phyloP scores from a whole-genome alignment of 441 rosid species.

The Populus hybrid region DNA sequence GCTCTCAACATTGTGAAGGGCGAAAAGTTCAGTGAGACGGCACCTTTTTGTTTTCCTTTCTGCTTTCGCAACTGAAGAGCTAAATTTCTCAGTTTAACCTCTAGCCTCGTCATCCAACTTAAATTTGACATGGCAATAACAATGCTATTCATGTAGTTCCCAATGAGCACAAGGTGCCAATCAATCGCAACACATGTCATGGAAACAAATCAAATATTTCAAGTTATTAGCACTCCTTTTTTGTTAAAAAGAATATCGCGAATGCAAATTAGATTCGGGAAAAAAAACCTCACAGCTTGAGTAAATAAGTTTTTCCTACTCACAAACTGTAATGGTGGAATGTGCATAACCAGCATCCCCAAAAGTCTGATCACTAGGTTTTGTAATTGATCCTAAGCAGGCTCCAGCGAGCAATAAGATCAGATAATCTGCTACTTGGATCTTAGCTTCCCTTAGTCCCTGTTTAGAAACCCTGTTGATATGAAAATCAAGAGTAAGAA shows the following conservation, averaged over 20 bases:
- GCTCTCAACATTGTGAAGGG: neutral
- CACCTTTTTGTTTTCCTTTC: neutral
- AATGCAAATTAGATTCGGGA: neutral
- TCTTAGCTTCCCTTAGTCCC: conserved; percentile 73
- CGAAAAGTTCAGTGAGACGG: neutral
- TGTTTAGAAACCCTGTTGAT: conserved; percentile 75
- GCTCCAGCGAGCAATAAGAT: conserved; percentile 91
- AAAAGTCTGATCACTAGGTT: conserved; percentile 60
- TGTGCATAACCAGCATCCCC: conserved; percentile 73
- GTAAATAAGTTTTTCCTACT: conserved; percentile 32
- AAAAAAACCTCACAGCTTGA: conserved; percentile 1
- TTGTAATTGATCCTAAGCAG: conserved; percentile 78
- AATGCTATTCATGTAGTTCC: neutral
- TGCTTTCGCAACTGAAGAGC: neutral
- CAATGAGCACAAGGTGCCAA: neutral
- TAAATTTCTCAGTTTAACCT: neutral
- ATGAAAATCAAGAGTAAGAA: conserved; percentile 1
- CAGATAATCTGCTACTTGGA: conserved; percentile 75
- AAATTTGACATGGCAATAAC: neutral
- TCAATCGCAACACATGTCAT: too few relatives aligned
- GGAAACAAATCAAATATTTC: neutral
- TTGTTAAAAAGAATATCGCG: neutral
- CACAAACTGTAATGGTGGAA: conserved; percentile 87
- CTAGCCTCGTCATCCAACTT: neutral
- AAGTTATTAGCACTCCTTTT: neutral